Evolutionary conservation across 169 alveolate genomes (phyloP).

Genomic region (Sarcocystis neurona): DNA sequence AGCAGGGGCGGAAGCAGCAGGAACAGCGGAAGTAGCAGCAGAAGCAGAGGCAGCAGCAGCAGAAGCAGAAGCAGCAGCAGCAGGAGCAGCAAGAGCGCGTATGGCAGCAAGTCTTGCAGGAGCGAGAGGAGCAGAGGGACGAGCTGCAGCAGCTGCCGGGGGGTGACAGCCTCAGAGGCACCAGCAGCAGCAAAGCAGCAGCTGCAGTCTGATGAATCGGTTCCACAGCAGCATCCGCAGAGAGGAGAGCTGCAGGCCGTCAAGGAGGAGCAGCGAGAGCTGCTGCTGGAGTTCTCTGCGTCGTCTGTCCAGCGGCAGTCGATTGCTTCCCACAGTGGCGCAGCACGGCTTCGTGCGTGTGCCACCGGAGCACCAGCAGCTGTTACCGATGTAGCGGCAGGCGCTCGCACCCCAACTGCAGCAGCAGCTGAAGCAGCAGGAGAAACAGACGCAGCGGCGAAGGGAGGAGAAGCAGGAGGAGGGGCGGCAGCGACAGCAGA

Average conservation of each 20-base stretch:
- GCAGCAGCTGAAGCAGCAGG: constrained; percentile 28
- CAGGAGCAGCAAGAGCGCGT: not conserved
- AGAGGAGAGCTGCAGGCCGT: too few relatives aligned
- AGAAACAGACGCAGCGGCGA: not conserved
- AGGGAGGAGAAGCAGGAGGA: not conserved
- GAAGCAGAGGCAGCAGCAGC: too few relatives aligned
- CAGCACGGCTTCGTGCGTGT: too few relatives aligned
- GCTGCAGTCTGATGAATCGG: too few relatives aligned
- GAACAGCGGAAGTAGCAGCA: too few relatives aligned
- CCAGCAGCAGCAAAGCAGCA: constrained; percentile 36
- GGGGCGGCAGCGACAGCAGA: constrained; percentile 36
- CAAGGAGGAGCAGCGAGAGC: too few relatives aligned
- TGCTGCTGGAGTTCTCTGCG: too few relatives aligned
- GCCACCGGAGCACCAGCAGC: not conserved
- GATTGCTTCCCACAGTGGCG: too few relatives aligned
- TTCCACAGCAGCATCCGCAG: too few relatives aligned
- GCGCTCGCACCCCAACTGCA: not conserved
- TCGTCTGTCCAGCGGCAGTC: too few relatives aligned
- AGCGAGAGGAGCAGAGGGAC: constrained; percentile 13
- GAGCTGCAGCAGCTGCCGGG: not conserved
- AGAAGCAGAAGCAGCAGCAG: constrained; percentile 10
- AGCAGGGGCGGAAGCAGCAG: too few relatives aligned
- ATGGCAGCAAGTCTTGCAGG: constrained; percentile 34
- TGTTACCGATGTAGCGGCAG: not conserved
- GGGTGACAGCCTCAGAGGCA: not conserved